Evolutionary conservation across 2,329 filamentous ascomycete species (phyloP).

Genomic region (Scedosporium boydii): DNA sequence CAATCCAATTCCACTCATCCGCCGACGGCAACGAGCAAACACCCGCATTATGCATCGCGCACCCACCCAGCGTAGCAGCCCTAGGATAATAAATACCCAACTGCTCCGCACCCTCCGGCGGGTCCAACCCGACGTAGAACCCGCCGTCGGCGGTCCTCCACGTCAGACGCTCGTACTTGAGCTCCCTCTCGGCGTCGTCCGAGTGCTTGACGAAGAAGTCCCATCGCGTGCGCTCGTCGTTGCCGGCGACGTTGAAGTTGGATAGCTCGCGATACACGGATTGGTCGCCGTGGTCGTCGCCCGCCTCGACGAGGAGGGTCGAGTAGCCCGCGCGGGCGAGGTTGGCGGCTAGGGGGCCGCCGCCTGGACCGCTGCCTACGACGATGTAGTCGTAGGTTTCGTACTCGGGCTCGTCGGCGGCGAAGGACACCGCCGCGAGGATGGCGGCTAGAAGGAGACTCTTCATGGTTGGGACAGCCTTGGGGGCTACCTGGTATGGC

Average conservation of each 20-base stretch:
- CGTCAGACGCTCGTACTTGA: conserved; percentile 19
- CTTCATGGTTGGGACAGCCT: neutral
- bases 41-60: conserved; percentile 37
- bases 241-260: conserved; percentile 37
- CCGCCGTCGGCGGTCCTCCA: conserved; percentile 12
- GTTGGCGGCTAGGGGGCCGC: conserved; percentile 47
- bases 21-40: conserved; percentile 37
- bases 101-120: conserved; percentile 16
- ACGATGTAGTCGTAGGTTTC: conserved; percentile 45
- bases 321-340: conserved; percentile 50
- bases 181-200: conserved; percentile 36
- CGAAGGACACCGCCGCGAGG: neutral
- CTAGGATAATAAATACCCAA: conserved; percentile 19
- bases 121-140: conserved; percentile 10
- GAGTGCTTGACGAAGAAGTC: conserved; percentile 52
- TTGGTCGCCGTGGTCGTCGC: conserved; percentile 43
- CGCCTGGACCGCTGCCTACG: conserved; percentile 52
- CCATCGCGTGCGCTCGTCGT: conserved; percentile 43
- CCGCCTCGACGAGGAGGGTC: conserved; percentile 52
- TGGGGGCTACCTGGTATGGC: neutral
- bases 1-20: conserved; percentile 38
- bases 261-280: conserved; percentile 35
- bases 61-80: conserved; percentile 16
- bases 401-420: neutral
- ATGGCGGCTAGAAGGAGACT: neutral